These are phyloP conservation scores for Lactuca sativa DNA, from an alignment of 129 eudicot species.

Conservation along the genomic window DNA sequence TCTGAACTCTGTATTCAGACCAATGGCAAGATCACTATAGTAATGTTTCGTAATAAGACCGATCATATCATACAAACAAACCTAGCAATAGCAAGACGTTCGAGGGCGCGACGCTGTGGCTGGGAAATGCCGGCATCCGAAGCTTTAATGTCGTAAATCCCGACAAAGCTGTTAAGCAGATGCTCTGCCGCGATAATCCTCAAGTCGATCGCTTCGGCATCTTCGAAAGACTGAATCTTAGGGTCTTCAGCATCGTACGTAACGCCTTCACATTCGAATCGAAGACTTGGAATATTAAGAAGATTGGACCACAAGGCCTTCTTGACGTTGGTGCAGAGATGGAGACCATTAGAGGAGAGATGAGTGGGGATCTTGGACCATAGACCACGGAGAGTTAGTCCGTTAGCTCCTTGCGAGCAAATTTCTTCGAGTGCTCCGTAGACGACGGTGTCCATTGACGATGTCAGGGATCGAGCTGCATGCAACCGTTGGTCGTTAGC, in stretches of 20 bases:
- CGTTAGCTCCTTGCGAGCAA: conserved; percentile 55
- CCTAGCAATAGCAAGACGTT: conserved; percentile 84
- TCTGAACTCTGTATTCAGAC: not conserved
- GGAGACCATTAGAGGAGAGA: conserved; percentile 47
- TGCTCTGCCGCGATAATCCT: conserved; percentile 59
- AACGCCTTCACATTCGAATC: conserved; percentile 38
- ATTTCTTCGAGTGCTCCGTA: conserved; percentile 69
- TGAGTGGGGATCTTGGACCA: conserved; percentile 54
- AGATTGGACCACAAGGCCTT: conserved; percentile 70
- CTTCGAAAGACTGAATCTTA: conserved; percentile 40
- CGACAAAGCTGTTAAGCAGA: conserved; percentile 59
- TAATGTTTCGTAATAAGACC: not conserved
- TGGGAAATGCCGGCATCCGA: conserved; percentile 41
- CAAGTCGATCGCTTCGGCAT: conserved; percentile 53
- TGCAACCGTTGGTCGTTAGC: conserved; percentile 30
- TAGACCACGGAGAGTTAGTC: conserved; percentile 47
- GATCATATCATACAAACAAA: conserved; percentile 23
- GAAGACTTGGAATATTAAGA: conserved; percentile 48
- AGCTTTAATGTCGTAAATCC: conserved; percentile 63
- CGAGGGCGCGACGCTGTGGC: conserved; percentile 51
- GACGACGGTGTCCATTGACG: conserved; percentile 60
- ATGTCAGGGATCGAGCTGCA: conserved; percentile 18
- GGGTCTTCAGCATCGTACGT: conserved; percentile 28
- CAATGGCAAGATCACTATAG: not conserved
- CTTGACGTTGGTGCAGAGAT: conserved; percentile 53